These are phyloP conservation scores for Phytopythium sindhum DNA, from an alignment of 352 stramenopile genomes.

Conservation along the genomic window DNA sequence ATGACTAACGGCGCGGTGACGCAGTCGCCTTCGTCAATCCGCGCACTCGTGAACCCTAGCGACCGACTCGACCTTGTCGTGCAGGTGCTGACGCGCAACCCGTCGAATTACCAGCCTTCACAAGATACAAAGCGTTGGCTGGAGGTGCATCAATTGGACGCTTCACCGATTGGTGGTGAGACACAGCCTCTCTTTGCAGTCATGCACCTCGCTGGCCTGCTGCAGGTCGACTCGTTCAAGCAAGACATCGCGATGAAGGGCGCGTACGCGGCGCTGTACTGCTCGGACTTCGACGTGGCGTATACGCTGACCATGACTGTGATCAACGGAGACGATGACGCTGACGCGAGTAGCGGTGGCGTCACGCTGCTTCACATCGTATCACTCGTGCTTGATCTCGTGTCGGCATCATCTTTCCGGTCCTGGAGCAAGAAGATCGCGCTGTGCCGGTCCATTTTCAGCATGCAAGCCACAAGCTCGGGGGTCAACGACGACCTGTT, in stretches of 20 bases:
- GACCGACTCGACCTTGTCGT: constrained; percentile 38
- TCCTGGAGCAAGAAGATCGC: constrained; percentile 59
- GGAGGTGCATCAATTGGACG: constrained; percentile 12
- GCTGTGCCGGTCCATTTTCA: constrained; percentile 38
- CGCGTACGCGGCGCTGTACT: constrained; percentile 65
- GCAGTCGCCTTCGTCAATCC: constrained; percentile 27
- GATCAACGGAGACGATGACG: constrained; percentile 17
- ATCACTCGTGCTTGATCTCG: constrained; percentile 63
- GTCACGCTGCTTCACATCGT: constrained; percentile 43
- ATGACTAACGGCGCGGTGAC: constrained; percentile 57
- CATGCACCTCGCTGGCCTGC: constrained; percentile 44
- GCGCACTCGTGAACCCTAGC: constrained; percentile 11
- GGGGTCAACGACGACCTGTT: constrained; percentile 24
- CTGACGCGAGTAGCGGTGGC: constrained; percentile 3
- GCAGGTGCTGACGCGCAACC: constrained; percentile 59
- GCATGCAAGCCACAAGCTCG: constrained; percentile 10
- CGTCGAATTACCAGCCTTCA: constrained; percentile 59
- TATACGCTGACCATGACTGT: constrained; percentile 44
- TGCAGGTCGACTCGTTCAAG: constrained; percentile 36
- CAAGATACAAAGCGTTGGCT: constrained; percentile 44
- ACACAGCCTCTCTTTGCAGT: constrained; percentile 38
- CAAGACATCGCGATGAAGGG: constrained; percentile 59
- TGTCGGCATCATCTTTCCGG: constrained; percentile 54
- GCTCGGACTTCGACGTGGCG: constrained; percentile 59
- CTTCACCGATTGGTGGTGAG: constrained; percentile 3